A percentile compares a stretch with the other conserved stretches of the same genome.
phyloP scores from a whole-genome alignment of 2,329 filamentous ascomycete species.

The Teratosphaeria gauchensis region DNA sequence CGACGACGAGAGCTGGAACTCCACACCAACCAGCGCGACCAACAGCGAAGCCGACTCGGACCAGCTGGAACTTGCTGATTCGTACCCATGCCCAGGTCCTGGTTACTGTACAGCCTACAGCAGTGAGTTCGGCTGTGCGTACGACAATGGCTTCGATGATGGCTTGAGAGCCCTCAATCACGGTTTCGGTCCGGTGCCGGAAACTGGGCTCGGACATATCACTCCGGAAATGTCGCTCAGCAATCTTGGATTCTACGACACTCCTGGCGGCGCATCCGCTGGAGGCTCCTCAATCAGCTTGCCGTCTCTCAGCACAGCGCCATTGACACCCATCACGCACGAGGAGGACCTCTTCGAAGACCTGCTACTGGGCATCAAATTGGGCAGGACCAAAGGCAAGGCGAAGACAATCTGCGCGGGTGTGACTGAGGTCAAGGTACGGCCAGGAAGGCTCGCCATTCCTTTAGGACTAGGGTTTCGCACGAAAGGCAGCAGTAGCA shows the following conservation, averaged over 20 bases:
- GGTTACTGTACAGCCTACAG: constrained; percentile 18
- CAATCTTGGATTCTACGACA: constrained; percentile 8
- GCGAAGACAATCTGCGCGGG: constrained; percentile 8
- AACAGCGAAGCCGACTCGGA: constrained; percentile 13
- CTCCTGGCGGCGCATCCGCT: constrained; percentile 19
- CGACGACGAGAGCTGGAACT: constrained; percentile 15
- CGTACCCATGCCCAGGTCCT: constrained; percentile 3
- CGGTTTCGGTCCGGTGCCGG: constrained; percentile 10
- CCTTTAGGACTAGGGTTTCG: constrained; percentile 3
- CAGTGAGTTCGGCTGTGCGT: constrained; percentile 19
- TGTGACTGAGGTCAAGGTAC: not conserved
- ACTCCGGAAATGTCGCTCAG: constrained; percentile 14
- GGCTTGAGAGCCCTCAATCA: constrained; percentile 20
- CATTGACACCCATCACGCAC: constrained; percentile 10
- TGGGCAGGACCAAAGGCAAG: constrained; percentile 7
- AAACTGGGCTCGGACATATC: constrained; percentile 3
- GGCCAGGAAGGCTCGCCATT: not conserved
- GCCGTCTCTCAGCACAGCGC: constrained; percentile 13
- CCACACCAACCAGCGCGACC: constrained; percentile 12
- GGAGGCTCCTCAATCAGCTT: constrained; percentile 24
- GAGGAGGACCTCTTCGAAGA: constrained; percentile 10
- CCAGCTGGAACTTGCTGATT: constrained; percentile 2
- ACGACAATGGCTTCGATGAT: constrained; percentile 22
- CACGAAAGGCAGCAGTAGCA: constrained; percentile 13
- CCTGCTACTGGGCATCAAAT: constrained; percentile 5